phyloP scores from a whole-genome alignment of 169 alveolate species.

The Plasmodium blacklocki region DNA sequence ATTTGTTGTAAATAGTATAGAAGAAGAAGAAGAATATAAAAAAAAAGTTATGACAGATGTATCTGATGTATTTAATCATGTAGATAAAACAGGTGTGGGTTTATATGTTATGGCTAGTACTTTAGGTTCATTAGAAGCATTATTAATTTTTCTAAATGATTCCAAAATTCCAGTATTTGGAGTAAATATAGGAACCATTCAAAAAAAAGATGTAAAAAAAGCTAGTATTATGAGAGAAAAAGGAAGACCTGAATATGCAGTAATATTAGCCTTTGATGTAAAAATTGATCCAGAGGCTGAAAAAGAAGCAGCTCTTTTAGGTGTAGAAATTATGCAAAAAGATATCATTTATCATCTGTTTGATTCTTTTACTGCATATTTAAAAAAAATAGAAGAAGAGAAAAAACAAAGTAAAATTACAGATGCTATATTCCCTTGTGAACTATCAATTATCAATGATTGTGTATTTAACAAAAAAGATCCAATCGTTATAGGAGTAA shows the following conservation, averaged over 20 bases:
- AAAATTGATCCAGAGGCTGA: constrained; percentile 97
- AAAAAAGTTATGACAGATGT: constrained; percentile 95
- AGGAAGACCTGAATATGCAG: constrained; percentile 96
- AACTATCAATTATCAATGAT: constrained; percentile 93
- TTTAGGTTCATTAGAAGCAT: constrained; percentile 99
- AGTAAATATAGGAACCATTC: constrained; percentile 98
- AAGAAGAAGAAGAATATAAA: constrained; percentile 89
- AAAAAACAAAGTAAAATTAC: constrained; percentile 74
- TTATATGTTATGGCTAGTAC: constrained; percentile 99
- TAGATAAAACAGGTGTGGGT: constrained; percentile 95
- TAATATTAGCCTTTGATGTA: constrained; percentile 98
- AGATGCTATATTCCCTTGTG: constrained; percentile 97
- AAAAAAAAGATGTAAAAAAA: constrained; percentile 97
- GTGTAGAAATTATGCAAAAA: constrained; percentile 97
- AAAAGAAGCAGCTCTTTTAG: constrained; percentile 96
- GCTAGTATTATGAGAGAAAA: constrained; percentile 95
- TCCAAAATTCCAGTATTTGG: constrained; percentile 97
- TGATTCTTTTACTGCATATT: constrained; percentile 95
- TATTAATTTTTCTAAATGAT: constrained; percentile 95
- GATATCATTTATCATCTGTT: constrained; percentile 99
- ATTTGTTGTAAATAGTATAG: constrained; percentile 91
- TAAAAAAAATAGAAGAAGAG: constrained; percentile 93
- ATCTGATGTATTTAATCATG: constrained; percentile 93
- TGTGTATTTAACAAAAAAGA: constrained; percentile 96
- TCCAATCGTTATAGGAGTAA: constrained; percentile 98